A percentile compares a stretch with the other conserved stretches of the same genome.
These are phyloP conservation scores for Phialocephala sp. DNA, from an alignment of 2,329 filamentous ascomycete genomes.

Conservation along the genomic window DNA sequence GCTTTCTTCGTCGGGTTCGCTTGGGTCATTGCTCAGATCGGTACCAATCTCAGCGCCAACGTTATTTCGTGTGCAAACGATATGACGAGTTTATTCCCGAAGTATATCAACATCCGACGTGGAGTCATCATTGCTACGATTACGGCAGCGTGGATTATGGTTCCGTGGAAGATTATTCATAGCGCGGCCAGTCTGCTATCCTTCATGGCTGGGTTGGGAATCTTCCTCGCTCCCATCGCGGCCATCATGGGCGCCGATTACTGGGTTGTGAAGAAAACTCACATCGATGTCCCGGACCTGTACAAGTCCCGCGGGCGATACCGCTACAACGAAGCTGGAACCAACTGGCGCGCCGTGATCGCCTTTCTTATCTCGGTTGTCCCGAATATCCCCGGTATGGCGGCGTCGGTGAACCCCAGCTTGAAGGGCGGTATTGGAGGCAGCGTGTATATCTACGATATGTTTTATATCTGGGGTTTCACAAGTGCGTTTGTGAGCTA, in stretches of 20 bases:
- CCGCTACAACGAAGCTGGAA: slow-evolving; percentile 36
- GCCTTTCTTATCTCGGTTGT: slow-evolving; percentile 36
- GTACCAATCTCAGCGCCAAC: slow-evolving; percentile 51
- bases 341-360: slow-evolving; percentile 37
- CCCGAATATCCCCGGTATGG: slow-evolving; percentile 39
- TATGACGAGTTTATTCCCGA: slow-evolving; percentile 54
- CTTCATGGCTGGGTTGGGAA: slow-evolving; percentile 44
- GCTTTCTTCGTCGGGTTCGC: slow-evolving; percentile 41
- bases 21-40: slow-evolving; percentile 38
- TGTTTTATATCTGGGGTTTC: slow-evolving; percentile 48
- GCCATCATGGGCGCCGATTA: slow-evolving; percentile 46
- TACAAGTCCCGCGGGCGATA: slow-evolving; percentile 39
- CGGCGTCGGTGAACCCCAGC: slow-evolving; percentile 31
- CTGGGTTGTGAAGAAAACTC: slow-evolving; percentile 42
- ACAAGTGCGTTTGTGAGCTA: slow-evolving; percentile 45
- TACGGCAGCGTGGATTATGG: slow-evolving; percentile 49
- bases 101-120: slow-evolving; percentile 56
- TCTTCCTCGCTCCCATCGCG: slow-evolving; percentile 47
- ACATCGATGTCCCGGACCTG: slow-evolving; percentile 45
- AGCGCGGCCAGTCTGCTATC: slow-evolving; percentile 40
- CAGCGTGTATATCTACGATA: slow-evolving; percentile 44
- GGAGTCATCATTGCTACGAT: slow-evolving; percentile 51
- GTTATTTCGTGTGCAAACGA: slow-evolving; percentile 44
- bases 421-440: slow-evolving; percentile 38
- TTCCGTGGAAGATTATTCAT: slow-evolving; percentile 55